These are phyloP conservation scores for Saksenaea oblongispora DNA, from an alignment of 371 early-diverging fungal species.

Conservation along the genomic window DNA sequence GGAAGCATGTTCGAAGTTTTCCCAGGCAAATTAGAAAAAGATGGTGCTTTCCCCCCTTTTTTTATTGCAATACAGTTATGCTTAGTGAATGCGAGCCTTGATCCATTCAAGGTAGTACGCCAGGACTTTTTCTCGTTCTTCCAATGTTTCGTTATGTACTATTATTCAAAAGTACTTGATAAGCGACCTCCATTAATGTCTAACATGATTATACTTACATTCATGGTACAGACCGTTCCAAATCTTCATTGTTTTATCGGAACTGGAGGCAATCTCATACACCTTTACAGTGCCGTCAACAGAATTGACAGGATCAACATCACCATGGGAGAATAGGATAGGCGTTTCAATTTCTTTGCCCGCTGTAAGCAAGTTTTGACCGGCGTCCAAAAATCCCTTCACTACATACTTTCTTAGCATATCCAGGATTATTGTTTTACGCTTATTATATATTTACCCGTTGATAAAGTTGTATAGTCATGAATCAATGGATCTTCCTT, in stretches of 20 bases:
- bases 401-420: slow-evolving; percentile 15
- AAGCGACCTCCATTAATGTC: background rate
- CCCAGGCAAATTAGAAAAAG: too few species aligned
- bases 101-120: slow-evolving; percentile 59
- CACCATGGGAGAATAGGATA: slow-evolving; percentile 49
- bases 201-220: slow-evolving; percentile 28
- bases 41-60: too few species aligned
- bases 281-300: slow-evolving; percentile 34
- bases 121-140: slow-evolving; percentile 47
- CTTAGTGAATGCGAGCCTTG: too few species aligned
- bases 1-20: too few species aligned
- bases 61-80: too few species aligned
- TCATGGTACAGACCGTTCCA: slow-evolving; percentile 59
- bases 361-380: slow-evolving; percentile 11
- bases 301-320: slow-evolving; percentile 50
- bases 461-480: slow-evolving; percentile 39
- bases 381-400: slow-evolving; percentile 35
- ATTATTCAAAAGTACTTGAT: background rate
- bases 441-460: slow-evolving; percentile 28
- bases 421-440: background rate
- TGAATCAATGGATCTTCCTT: slow-evolving; percentile 59
- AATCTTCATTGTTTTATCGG: slow-evolving; percentile 49
- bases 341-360: slow-evolving; percentile 31
- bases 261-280: slow-evolving; percentile 39
- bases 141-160: slow-evolving; percentile 54